Evolutionary conservation across 208 protist species (phyloP), one percentile per base, ranked within the genome.

Genomic region (Wallacemonas sp.): DNA sequence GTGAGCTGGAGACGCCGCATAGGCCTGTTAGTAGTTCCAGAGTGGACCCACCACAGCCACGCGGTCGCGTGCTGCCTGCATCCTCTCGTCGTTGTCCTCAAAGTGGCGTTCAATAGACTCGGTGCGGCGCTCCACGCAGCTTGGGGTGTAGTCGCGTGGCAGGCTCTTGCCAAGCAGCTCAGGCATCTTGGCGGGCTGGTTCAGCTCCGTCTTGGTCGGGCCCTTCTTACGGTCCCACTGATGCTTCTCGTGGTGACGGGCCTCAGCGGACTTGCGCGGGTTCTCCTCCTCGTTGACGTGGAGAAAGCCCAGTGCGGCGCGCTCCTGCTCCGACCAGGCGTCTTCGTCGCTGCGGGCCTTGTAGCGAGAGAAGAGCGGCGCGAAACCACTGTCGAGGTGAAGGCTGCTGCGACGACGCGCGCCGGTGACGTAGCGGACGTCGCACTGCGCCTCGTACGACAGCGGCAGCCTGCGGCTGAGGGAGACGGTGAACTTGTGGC

Each of bases 361-460:
- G 39, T 14, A 6, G 44, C 30, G 27, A 6, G 62, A 26, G 63
- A 88, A 88, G 48, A 88, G 79, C 8, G 83, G 69, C 1, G 79
- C 78, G 46, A 83, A 76, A 6, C 63, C 62, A 62, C 79, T 83
- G 44, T 67, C 26, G 29, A 69, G 52, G n/a, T 73, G 62, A 29
- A 55, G 36, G 32, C 41, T 71, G 8, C 49, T 30, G 29, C 57
- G 56, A 39, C 49, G 48, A 44, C 32, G 48, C 21, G 55, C 61
- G 38, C 61, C 63, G 6, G 24, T 65, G 19, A 62, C 24, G 36
- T 52, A 23, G 16, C 63, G 71, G 43, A 49, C 29, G 33, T 77
- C 73, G 38, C 61, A 62, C 68, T 82, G 76, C 32, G 71, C 71
- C 21, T 73, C 67, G 54, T 72, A 82, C 17, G 71, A 67, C 12